Percentiles rank a stretch among this genome's conserved stretches.
Evolutionary conservation across 1,284 basidiomycete genomes (phyloP).

Genomic region (Ceratorhiza oryzae-sativae): DNA sequence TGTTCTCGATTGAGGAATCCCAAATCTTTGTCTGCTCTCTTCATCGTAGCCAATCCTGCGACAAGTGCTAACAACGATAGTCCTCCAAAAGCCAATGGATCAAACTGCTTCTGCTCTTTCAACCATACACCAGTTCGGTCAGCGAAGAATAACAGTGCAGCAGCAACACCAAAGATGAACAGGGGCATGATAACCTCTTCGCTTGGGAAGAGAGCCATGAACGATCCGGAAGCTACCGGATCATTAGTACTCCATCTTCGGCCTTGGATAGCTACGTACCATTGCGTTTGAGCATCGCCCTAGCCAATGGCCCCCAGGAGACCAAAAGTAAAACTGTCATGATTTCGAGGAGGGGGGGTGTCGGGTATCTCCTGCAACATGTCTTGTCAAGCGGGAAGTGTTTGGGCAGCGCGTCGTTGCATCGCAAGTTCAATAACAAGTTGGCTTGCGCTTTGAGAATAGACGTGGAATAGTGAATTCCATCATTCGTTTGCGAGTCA

Average conservation of each 20-base stretch:
- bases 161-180: conserved; percentile 67
- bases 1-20: conserved; percentile 90
- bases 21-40: conserved; percentile 76
- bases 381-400: conserved; percentile 77
- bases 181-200: conserved; percentile 57
- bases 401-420: conserved; percentile 77
- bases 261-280: neutral
- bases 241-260: neutral
- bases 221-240: conserved; percentile 22
- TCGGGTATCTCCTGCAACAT: conserved; percentile 81
- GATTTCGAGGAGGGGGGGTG: conserved; percentile 67
- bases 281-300: conserved; percentile 48
- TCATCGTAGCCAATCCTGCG: conserved; percentile 69
- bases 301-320: conserved; percentile 64
- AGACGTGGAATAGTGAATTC: conserved; percentile 76
- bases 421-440: conserved; percentile 80
- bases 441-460: conserved; percentile 76
- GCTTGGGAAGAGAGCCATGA: conserved; percentile 51
- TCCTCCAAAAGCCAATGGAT: conserved; percentile 69
- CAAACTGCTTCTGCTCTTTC: conserved; percentile 87
- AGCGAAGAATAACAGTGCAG: conserved; percentile 73
- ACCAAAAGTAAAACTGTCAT: conserved; percentile 62
- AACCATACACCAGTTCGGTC: conserved; percentile 84
- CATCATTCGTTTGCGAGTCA: conserved; percentile 76
- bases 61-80: conserved; percentile 63